These are phyloP conservation scores for Pseudonitzschia multiseries DNA, from an alignment of 108 stramenopile genomes.

Conservation along the genomic window DNA sequence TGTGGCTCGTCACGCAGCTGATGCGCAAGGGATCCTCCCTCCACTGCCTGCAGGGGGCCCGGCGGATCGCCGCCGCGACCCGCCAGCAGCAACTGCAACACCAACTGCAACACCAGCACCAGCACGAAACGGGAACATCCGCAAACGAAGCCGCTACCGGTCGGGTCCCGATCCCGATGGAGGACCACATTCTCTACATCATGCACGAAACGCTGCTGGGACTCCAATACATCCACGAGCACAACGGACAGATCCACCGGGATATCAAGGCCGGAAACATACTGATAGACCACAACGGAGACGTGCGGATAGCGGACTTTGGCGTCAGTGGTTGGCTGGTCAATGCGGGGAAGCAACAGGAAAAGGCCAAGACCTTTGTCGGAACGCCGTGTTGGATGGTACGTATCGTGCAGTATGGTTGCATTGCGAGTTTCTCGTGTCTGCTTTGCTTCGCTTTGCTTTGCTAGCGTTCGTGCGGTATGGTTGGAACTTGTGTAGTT, in stretches of 20 bases:
- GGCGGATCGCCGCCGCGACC: constrained; percentile 23
- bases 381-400: constrained; percentile 94
- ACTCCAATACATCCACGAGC: constrained; percentile 91
- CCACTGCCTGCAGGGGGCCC: constrained; percentile 67
- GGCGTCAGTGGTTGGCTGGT: constrained; percentile 91
- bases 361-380: constrained; percentile 89
- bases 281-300: constrained; percentile 62
- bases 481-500: neutral
- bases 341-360: constrained; percentile 63
- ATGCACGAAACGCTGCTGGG: constrained; percentile 88
- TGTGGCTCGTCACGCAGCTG: constrained; percentile 93
- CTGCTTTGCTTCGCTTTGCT: neutral
- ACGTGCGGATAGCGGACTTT: constrained; percentile 95
- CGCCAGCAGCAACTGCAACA: neutral
- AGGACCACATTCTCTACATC: constrained; percentile 84
- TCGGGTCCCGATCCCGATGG: constrained; percentile 37
- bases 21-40: constrained; percentile 93
- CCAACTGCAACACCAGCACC: neutral
- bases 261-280: constrained; percentile 96
- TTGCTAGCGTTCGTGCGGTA: neutral
- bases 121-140: neutral
- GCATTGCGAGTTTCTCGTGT: too few relatives aligned
- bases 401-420: neutral
- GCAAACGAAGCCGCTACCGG: neutral
- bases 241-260: constrained; percentile 92